phyloP scores from a whole-genome alignment of 1,284 basidiomycete species.

The Exobasidium cylindrosporum region DNA sequence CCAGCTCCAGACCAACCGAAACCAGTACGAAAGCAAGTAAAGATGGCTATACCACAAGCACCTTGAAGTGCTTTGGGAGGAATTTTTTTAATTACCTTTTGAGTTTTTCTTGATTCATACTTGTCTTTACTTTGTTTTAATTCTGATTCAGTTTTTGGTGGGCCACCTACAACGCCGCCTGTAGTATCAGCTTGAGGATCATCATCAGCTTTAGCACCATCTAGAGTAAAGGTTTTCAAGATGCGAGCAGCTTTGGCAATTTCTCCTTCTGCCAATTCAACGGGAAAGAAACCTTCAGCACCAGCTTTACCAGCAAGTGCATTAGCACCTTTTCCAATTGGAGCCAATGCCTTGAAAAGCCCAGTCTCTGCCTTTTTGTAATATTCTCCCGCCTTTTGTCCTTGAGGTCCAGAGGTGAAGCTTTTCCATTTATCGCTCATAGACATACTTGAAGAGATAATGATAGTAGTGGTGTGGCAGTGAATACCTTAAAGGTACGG shows the following conservation, averaged over 20 bases:
- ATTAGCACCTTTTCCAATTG: slow-evolving; percentile 18
- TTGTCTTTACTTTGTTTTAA: slow-evolving; percentile 21
- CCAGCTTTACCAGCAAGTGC: slow-evolving; percentile 35
- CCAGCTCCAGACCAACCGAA: slow-evolving; percentile 36
- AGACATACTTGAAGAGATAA: neutral
- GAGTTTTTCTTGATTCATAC: slow-evolving; percentile 47
- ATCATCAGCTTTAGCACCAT: slow-evolving; percentile 33
- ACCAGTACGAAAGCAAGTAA: slow-evolving; percentile 52
- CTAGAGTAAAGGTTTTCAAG: slow-evolving; percentile 40
- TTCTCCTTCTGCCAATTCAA: slow-evolving; percentile 32
- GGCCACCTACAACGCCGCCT: slow-evolving; percentile 22
- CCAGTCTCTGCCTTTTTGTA: slow-evolving; percentile 25
- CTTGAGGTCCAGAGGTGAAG: neutral
- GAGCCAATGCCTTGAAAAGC: slow-evolving; percentile 17
- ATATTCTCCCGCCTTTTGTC: slow-evolving; percentile 2
- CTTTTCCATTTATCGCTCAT: slow-evolving; percentile 7
- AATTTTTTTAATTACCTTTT: slow-evolving; percentile 52
- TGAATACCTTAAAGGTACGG: neutral
- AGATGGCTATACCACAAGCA: slow-evolving; percentile 47
- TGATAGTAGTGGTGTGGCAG: neutral
- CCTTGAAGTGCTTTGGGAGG: slow-evolving; percentile 39
- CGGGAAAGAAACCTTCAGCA: slow-evolving; percentile 51
- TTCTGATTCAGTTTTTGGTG: neutral
- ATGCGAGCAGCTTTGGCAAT: slow-evolving; percentile 50
- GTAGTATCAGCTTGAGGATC: slow-evolving; percentile 7